Percentiles rank a stretch among this genome's conserved stretches.
phyloP scores from a whole-genome alignment of 2,329 filamentous ascomycete species.

The Alternaria atra region DNA sequence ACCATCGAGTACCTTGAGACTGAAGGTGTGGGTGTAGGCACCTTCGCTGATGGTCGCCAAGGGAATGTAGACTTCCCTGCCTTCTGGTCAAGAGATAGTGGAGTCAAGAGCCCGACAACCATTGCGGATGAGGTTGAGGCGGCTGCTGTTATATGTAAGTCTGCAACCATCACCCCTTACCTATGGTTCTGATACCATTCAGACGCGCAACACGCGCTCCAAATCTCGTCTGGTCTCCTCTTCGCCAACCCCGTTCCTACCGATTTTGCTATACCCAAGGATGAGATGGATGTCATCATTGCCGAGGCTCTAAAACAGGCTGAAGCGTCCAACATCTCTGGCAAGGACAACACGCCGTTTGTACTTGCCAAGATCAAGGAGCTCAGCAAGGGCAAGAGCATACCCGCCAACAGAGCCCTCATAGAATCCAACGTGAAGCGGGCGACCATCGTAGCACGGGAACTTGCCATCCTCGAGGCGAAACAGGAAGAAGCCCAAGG shows the following conservation, averaged over 20 bases:
- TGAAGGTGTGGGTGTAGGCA: slow-evolving; percentile 81
- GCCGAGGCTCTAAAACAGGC: slow-evolving; percentile 52
- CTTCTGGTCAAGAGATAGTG: slow-evolving; percentile 91
- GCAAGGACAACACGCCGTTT: slow-evolving; percentile 84
- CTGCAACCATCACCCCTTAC: not conserved
- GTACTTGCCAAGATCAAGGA: slow-evolving; percentile 81
- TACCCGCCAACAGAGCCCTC: slow-evolving; percentile 76
- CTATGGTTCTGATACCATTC: slow-evolving; percentile 7
- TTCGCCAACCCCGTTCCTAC: slow-evolving; percentile 90
- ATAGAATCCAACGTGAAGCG: slow-evolving; percentile 72
- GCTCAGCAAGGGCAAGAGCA: slow-evolving; percentile 74
- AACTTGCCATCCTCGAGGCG: slow-evolving; percentile 64
- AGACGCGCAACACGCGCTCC: slow-evolving; percentile 77
- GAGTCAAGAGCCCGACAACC: slow-evolving; percentile 77
- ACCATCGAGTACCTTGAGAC: slow-evolving; percentile 84
- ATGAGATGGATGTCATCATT: slow-evolving; percentile 53
- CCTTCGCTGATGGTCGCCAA: slow-evolving; percentile 82
- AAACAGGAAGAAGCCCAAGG: slow-evolving; percentile 46
- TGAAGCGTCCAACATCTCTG: slow-evolving; percentile 61
- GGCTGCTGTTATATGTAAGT: slow-evolving; percentile 81
- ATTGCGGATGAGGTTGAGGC: slow-evolving; percentile 81
- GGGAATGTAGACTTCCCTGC: slow-evolving; percentile 85
- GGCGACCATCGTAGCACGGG: slow-evolving; percentile 71
- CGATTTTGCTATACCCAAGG: slow-evolving; percentile 72
- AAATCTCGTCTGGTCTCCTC: slow-evolving; percentile 79